Conservation (phyloP, 192 early-diverging fungal genomes). For the Chytriomyces sp. region DNA sequence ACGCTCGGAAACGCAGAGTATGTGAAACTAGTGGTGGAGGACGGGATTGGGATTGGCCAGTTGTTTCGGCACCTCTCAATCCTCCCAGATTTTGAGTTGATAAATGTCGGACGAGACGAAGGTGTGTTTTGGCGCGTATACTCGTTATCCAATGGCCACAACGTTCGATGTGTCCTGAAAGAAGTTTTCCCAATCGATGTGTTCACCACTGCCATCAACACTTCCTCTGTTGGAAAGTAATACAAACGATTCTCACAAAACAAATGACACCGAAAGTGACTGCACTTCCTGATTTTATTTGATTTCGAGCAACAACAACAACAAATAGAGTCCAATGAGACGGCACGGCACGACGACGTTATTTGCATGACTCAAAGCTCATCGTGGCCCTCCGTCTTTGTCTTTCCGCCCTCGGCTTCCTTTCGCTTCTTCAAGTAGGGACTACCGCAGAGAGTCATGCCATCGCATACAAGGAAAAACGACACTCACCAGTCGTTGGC, state of each 20-base stretch:
- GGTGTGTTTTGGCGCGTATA: conserved; percentile 42
- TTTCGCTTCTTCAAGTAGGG: background rate
- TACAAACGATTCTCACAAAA: background rate
- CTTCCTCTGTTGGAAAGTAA: background rate
- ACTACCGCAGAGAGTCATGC: too few species aligned
- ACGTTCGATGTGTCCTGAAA: conserved; percentile 35
- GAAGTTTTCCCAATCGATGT: conserved; percentile 43
- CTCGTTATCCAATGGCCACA: conserved; percentile 16
- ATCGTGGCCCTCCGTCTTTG: background rate
- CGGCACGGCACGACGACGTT: background rate
- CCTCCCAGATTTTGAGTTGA: conserved; percentile 50
- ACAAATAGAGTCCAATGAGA: background rate
- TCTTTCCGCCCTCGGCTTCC: background rate
- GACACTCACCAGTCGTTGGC: conserved; percentile 8
- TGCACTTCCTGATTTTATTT: background rate
- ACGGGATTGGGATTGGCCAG: conserved; percentile 57
- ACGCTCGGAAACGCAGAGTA: conserved; percentile 39
- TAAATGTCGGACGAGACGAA: conserved; percentile 28
- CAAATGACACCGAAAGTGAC: too few species aligned
- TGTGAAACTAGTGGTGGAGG: conserved; percentile 34
- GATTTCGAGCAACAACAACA: background rate
- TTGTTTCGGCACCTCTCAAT: conserved; percentile 55
- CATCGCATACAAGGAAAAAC: background rate
- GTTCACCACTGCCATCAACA: conserved; percentile 19
- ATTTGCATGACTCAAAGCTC: background rate